Percentiles rank a stretch among this genome's conserved stretches.
Conservation (phyloP, 306 rosid genomes). For the Cucumis melo region DNA sequence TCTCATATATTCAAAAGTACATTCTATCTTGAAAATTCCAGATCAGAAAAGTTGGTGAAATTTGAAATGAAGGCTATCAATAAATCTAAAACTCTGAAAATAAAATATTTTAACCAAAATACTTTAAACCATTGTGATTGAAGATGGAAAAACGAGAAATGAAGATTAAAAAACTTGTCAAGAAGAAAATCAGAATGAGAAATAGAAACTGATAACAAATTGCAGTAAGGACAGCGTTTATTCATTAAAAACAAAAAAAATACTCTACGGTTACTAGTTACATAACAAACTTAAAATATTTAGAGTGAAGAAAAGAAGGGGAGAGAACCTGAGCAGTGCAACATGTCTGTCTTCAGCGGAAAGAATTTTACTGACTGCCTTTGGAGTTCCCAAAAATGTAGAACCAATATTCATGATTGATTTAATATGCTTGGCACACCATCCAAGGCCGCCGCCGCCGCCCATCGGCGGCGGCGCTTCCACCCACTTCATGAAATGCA, state of each 20-base stretch:
- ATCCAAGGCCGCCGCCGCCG: constrained; percentile 61
- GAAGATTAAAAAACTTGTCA: background rate
- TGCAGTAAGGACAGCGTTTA: background rate
- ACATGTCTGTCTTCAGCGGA: constrained; percentile 49
- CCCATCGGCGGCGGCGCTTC: constrained; percentile 59
- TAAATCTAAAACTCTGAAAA: background rate
- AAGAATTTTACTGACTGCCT: constrained; percentile 41
- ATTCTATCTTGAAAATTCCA: background rate
- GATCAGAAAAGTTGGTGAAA: background rate
- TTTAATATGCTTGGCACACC: constrained; percentile 75
- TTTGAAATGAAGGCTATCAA: background rate
- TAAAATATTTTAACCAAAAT: background rate
- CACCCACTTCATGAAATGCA: constrained; percentile 88
- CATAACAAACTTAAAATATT: background rate
- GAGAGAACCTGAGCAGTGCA: constrained; percentile 44
- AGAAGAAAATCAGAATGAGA: background rate
- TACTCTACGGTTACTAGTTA: background rate
- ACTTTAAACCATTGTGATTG: background rate
- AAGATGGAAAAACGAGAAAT: background rate
- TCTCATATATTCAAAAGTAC: background rate
- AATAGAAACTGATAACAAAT: background rate
- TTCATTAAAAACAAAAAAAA: background rate
- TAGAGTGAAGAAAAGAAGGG: constrained; percentile 4
- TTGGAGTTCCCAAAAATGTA: constrained; percentile 65
- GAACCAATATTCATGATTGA: constrained; percentile 69